phyloP scores from a whole-genome alignment of 148 eudicot genomes.

The Chenopodium formosanum region DNA sequence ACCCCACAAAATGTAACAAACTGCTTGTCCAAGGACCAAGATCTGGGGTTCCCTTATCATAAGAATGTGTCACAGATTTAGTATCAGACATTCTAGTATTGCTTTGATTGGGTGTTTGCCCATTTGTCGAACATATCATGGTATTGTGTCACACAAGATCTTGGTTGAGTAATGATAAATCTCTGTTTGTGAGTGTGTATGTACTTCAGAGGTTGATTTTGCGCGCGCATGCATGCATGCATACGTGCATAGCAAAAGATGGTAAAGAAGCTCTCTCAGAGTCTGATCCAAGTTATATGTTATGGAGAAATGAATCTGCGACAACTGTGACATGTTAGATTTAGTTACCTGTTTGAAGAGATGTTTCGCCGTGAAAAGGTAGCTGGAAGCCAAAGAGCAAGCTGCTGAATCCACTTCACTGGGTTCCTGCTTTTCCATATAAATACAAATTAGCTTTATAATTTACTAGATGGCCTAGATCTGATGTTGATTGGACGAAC shows the following conservation, averaged over 20 bases:
- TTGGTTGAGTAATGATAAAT: neutral
- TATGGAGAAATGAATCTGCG: neutral
- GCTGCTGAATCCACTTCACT: conserved; percentile 26
- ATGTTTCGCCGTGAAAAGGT: conserved; percentile 4
- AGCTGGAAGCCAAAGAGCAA: conserved; percentile 17
- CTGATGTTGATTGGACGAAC: conserved; percentile 5
- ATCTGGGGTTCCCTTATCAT: conserved; percentile 16
- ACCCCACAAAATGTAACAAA: conserved; percentile 7
- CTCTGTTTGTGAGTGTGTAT: neutral
- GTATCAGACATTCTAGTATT: neutral
- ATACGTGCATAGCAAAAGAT: neutral
- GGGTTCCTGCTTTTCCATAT: conserved; percentile 37
- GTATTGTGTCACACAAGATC: neutral
- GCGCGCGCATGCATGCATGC: neutral
- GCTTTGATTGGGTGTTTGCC: neutral
- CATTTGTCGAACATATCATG: neutral
- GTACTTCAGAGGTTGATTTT: neutral
- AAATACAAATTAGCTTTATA: neutral
- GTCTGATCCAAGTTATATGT: neutral
- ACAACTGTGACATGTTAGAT: neutral
- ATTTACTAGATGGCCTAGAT: neutral
- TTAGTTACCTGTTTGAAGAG: conserved; percentile 19
- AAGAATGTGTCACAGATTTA: neutral
- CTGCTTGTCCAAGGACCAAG: conserved; percentile 22
- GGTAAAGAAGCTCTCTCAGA: neutral